Percentiles rank a stretch among this genome's conserved stretches.
phyloP scores from a whole-genome alignment of 177 flowering plant species.

The Vitis hybrid region DNA sequence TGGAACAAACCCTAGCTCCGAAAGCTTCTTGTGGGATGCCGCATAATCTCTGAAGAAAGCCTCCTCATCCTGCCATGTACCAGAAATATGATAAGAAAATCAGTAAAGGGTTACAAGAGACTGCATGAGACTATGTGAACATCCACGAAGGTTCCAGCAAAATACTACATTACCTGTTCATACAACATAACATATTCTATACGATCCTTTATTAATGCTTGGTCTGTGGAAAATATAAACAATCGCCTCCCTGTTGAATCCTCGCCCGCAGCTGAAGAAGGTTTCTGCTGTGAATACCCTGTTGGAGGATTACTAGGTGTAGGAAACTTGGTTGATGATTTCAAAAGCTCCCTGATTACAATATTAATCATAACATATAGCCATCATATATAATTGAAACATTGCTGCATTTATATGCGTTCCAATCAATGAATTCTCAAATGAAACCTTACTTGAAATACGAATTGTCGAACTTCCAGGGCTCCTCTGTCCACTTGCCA shows the following conservation, averaged over 20 bases:
- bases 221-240: conserved; percentile 79
- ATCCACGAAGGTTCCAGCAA: neutral
- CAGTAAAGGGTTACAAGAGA: neutral
- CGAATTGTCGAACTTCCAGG: conserved; percentile 83
- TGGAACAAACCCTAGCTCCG: conserved; percentile 66
- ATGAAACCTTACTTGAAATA: conserved; percentile 66
- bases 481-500: conserved; percentile 86
- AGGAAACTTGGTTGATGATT: too few species aligned
- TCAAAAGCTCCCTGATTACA: conserved; percentile 64
- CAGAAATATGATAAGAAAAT: neutral
- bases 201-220: conserved; percentile 66
- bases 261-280: conserved; percentile 10
- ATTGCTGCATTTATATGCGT: neutral
- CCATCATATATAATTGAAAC: neutral
- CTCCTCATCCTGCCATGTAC: conserved; percentile 58
- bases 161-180: conserved; percentile 59
- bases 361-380: neutral
- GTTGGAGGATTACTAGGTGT: too few species aligned
- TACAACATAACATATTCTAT: conserved; percentile 63
- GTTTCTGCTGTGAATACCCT: too few species aligned
- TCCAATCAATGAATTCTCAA: neutral
- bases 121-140: neutral
- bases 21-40: conserved; percentile 73
- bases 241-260: conserved; percentile 44
- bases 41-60: conserved; percentile 74